A percentile compares a stretch with the other conserved stretches of the same genome.
Evolutionary conservation across 2,329 filamentous ascomycete genomes (phyloP).

Genomic region (Colletotrichum liaoningense): DNA sequence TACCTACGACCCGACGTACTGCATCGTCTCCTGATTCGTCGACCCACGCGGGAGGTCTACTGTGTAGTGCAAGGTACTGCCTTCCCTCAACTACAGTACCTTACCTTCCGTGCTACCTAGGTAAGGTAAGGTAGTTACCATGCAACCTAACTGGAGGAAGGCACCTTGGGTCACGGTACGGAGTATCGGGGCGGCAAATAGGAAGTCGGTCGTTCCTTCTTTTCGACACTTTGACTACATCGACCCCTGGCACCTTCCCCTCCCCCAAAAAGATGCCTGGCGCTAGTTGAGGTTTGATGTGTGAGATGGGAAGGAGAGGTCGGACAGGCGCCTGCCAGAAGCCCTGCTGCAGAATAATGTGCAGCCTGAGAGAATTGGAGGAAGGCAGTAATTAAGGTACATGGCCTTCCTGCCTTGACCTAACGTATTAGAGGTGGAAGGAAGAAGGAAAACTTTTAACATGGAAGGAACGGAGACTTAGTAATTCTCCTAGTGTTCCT

Average conservation of each 20-base stretch:
- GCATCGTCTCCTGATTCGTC: slow-evolving; percentile 17
- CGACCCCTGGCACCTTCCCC: not conserved
- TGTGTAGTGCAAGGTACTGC: not conserved
- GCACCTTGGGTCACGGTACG: not conserved
- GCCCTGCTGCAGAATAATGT: not conserved
- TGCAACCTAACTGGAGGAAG: not conserved
- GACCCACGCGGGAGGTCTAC: not conserved
- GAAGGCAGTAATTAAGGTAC: too few relatives aligned
- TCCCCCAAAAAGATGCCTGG: not conserved
- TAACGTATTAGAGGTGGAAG: too few relatives aligned
- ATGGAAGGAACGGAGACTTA: not conserved
- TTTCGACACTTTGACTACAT: not conserved
- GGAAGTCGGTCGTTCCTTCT: not conserved
- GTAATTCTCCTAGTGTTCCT: slow-evolving; percentile 6
- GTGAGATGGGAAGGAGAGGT: not conserved
- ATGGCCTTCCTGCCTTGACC: too few relatives aligned
- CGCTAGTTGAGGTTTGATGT: slow-evolving; percentile 13
- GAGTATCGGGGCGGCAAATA: too few relatives aligned
- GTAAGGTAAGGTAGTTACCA: not conserved
- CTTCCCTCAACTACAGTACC: not conserved
- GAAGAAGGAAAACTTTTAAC: not conserved
- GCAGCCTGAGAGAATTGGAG: too few relatives aligned
- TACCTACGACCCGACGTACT: not conserved
- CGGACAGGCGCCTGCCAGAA: not conserved
- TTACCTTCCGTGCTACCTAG: not conserved